Percentiles rank a stretch among this genome's conserved stretches.
Evolutionary conservation across 2,329 filamentous ascomycete genomes (phyloP).

Genomic region (Penicillium sumatraense): DNA sequence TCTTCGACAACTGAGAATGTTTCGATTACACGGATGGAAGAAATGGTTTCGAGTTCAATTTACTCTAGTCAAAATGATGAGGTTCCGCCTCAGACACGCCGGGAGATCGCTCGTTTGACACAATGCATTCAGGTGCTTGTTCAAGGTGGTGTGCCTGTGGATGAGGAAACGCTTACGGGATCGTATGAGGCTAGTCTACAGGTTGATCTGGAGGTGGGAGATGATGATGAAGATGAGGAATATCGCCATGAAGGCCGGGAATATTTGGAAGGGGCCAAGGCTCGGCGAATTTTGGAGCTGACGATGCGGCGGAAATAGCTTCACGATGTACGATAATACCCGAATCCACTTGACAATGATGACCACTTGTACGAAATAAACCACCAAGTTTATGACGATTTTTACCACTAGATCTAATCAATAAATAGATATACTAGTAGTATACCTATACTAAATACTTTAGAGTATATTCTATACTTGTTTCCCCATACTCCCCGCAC

Average conservation of each 20-base stretch:
- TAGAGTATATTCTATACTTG: neutral
- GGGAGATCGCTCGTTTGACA: slow-evolving; percentile 83
- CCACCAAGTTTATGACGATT: too few species aligned
- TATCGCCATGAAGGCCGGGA: slow-evolving; percentile 41
- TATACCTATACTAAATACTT: neutral
- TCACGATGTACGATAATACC: slow-evolving; percentile 11
- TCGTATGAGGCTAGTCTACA: slow-evolving; percentile 84
- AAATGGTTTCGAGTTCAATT: slow-evolving; percentile 80
- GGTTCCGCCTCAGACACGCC: slow-evolving; percentile 75
- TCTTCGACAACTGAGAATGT: slow-evolving; percentile 56
- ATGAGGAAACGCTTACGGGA: slow-evolving; percentile 83
- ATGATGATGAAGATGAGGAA: slow-evolving; percentile 42
- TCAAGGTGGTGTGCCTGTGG: slow-evolving; percentile 79
- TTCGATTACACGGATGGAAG: slow-evolving; percentile 83
- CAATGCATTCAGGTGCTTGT: slow-evolving; percentile 83
- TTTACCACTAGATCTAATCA: too few species aligned
- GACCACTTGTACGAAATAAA: neutral
- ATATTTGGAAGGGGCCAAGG: slow-evolving; percentile 48
- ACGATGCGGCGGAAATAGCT: slow-evolving; percentile 22
- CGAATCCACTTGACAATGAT: slow-evolving; percentile 1
- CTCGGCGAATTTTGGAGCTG: slow-evolving; percentile 42
- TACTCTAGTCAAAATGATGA: slow-evolving; percentile 96
- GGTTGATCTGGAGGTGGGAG: slow-evolving; percentile 54
- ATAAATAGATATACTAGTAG: too few species aligned
- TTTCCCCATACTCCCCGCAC: neutral